Conservation (phyloP, 1,139 yeast genomes). For the Geotrichum aggregatum region DNA sequence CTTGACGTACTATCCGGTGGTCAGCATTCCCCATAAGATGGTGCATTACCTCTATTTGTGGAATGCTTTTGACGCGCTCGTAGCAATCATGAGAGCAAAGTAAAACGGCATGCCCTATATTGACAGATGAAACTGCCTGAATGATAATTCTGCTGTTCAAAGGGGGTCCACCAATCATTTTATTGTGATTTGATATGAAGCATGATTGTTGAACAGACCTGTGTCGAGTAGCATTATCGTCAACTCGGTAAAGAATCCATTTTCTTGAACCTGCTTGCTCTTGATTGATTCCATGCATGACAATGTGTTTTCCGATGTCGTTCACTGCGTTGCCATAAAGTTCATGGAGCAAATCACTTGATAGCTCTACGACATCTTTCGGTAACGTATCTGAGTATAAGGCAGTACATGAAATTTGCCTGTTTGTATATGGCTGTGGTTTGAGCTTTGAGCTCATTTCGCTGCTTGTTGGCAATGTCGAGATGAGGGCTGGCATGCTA, state of each 20-base stretch:
- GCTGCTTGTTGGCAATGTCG: slow-evolving; percentile 4
- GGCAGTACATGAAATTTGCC: slow-evolving; percentile 2
- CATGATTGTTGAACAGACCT: not conserved
- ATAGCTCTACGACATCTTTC: slow-evolving; percentile 7
- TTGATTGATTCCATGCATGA: slow-evolving; percentile 13
- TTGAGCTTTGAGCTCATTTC: not conserved
- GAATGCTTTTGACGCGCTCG: slow-evolving; percentile 18
- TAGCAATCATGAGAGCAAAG: slow-evolving; percentile 29
- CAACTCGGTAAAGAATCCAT: slow-evolving; percentile 16
- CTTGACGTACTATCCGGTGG: slow-evolving; percentile 32
- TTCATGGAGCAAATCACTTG: slow-evolving; percentile 6
- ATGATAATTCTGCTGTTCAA: slow-evolving; percentile 7
- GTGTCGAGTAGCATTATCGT: not conserved
- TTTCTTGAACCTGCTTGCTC: not conserved
- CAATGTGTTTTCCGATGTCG: not conserved
- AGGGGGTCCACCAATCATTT: slow-evolving; percentile 14
- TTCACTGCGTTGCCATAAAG: not conserved
- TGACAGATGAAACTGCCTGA: slow-evolving; percentile 13
- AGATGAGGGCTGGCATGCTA: slow-evolving; percentile 17
- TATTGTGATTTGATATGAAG: slow-evolving; percentile 8
- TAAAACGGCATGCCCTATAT: slow-evolving; percentile 28
- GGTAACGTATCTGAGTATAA: slow-evolving; percentile 9
- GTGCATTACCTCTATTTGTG: slow-evolving; percentile 19
- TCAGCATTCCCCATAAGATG: slow-evolving; percentile 15
- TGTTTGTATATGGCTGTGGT: not conserved